Base-by-base conservation (phyloP, 768 basidiomycete species). In the Exsudoporus frostii region DNA sequence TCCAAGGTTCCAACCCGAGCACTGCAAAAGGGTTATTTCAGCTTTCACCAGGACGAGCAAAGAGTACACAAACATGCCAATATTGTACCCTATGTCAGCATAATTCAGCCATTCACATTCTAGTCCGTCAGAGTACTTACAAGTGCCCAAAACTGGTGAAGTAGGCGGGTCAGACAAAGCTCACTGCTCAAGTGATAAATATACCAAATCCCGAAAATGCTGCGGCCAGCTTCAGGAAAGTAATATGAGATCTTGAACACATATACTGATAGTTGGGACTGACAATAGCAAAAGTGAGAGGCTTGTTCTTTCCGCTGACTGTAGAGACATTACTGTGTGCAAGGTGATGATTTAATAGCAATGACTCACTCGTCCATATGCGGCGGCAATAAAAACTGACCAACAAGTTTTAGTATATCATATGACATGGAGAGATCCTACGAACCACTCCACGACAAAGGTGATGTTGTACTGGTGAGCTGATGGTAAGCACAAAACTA, bases 241-340 rank as follows among this genome's bases (percentile, higher is more conserved):
- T 17, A 39, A 29, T 11, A 19, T 55, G n/a, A 59, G 24, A 24
- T 15, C 33, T 8, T 22, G 34, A 41, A 39, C 5, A 17, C 15
- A 10, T 6, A 10, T 27, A n/a, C 13, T 15, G 20, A 27, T 19
- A 24, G 20, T 37, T 5, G 7, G n/a, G n/a, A 58, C 61, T 48
- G 30, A 62, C 60, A 5, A 61, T 29, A 5, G 7, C 8, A 10
- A 52, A 11, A 8, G 60, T 61, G 7, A 62, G 5, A 17, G 1
- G 11, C 22, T 54, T 62, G 15, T 62, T 62, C 9, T 52, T 58
- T 27, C 48, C 56, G 14, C 60, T 61, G 15, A 62, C 61, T 62
- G 19, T n/a, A 13, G 15, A 39, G 20, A 30, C 7, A 17, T 41
- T 7, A 48, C 0, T 30, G 4, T 17, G 4, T 11, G 41, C 5